phyloP scores from a whole-genome alignment of 2,329 filamentous ascomycete genomes.

The Pestalotiopsis sp. region DNA sequence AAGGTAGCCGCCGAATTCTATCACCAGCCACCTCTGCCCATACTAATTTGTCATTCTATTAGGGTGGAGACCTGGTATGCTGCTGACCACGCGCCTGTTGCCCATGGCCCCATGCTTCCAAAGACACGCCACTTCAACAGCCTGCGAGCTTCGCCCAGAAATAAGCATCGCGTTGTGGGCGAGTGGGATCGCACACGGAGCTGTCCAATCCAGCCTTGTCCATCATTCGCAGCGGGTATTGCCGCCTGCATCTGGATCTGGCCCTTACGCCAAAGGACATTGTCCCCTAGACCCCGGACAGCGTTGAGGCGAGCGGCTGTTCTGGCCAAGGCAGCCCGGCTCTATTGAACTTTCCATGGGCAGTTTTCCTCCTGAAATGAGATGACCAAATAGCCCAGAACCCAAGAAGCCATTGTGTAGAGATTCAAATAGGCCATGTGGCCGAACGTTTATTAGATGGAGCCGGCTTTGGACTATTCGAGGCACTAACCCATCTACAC shows the following conservation, averaged over 20 bases:
- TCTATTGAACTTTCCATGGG: not conserved
- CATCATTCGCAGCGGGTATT: not conserved
- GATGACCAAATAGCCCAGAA: not conserved
- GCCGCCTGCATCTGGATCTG: not conserved
- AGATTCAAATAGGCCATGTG: not conserved
- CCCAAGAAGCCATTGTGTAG: not conserved
- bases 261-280: no score
- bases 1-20: not conserved
- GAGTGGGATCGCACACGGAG: not conserved
- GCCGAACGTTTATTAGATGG: not conserved
- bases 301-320: not conserved
- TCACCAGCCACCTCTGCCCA: conserved; percentile 1
- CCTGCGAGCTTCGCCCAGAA: not conserved
- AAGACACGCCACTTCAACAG: not conserved
- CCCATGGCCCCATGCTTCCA: not conserved
- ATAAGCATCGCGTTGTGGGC: not conserved
- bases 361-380: not conserved
- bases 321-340: not conserved
- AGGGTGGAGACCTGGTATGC: not conserved
- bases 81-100: no score
- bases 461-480: not conserved
- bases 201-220: not conserved
- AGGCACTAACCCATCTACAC: not conserved
- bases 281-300: no score
- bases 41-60: not conserved